phyloP scores from a whole-genome alignment of 192 early-diverging fungal genomes.

The Funneliformis mosseae region DNA sequence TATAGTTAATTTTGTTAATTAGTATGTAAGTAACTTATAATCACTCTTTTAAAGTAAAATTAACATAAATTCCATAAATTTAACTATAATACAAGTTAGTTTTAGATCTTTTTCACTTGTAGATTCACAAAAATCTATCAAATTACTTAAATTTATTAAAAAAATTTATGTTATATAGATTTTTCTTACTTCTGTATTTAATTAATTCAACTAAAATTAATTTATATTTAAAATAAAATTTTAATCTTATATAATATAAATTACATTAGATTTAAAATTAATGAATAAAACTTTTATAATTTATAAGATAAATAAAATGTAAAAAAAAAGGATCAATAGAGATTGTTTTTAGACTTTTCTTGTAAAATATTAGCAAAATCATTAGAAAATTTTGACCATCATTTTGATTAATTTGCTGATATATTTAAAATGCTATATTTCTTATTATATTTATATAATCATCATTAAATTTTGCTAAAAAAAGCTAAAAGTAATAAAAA shows the following conservation, averaged over 20 bases:
- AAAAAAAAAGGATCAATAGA: background rate
- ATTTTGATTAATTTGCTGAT: too few relatives aligned
- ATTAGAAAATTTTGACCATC: too few relatives aligned
- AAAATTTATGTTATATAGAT: conserved; percentile 15
- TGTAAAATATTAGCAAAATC: too few relatives aligned
- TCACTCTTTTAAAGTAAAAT: background rate
- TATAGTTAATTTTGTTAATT: background rate
- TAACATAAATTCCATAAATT: background rate
- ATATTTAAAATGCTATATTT: too few relatives aligned
- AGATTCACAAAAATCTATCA: conserved; percentile 7
- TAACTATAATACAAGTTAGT: background rate
- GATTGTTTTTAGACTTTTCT: background rate
- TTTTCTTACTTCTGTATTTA: conserved; percentile 3
- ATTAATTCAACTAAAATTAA: background rate
- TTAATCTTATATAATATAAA: conserved; percentile 8
- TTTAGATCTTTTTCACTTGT: background rate
- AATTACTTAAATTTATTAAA: conserved; percentile 16
- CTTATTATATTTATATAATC: too few relatives aligned
- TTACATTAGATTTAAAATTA: background rate
- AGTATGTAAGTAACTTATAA: conserved; percentile 9
- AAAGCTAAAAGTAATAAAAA: too few relatives aligned
- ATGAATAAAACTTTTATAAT: background rate
- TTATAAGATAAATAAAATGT: background rate
- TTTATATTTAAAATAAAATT: conserved; percentile 2
- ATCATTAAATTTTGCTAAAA: too few relatives aligned